phyloP scores from a whole-genome alignment of 106 monocot species.

The Dendrobium huoshanense region DNA sequence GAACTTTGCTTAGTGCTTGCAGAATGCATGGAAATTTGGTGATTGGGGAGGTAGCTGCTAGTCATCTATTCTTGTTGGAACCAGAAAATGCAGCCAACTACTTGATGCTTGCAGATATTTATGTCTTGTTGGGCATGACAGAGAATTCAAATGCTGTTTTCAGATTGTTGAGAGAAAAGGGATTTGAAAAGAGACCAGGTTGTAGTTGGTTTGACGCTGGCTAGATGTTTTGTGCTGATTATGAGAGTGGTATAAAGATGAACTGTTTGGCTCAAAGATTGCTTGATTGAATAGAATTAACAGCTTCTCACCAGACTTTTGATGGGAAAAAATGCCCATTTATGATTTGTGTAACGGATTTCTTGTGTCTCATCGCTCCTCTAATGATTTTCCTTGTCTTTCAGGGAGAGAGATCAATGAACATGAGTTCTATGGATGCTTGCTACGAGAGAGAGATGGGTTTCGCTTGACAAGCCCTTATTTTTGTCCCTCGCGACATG shows the following conservation, averaged over 20 bases:
- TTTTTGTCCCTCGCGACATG: too few species aligned
- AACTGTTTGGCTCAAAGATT: too few species aligned
- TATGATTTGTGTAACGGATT: too few species aligned
- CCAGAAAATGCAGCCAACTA: conserved; percentile 61
- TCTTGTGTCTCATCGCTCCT: too few species aligned
- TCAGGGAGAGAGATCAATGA: too few species aligned
- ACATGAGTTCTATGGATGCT: too few species aligned
- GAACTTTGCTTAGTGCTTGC: conserved; percentile 53
- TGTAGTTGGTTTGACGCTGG: conserved; percentile 37
- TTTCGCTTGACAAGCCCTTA: too few species aligned
- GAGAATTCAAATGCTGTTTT: conserved; percentile 35
- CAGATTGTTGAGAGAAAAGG: conserved; percentile 17
- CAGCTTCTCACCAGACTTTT: too few species aligned
- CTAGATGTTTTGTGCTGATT: background rate
- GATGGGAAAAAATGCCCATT: too few species aligned
- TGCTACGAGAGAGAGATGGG: too few species aligned
- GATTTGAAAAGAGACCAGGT: conserved; percentile 24
- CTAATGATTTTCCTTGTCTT: too few species aligned
- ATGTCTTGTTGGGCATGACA: conserved; percentile 30
- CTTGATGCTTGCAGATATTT: conserved; percentile 50
- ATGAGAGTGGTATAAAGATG: background rate
- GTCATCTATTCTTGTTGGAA: conserved; percentile 32
- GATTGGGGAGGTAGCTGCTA: conserved; percentile 44
- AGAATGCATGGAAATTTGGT: conserved; percentile 34
- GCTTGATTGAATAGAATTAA: too few species aligned